These are phyloP conservation scores for Allium fistulosum DNA, from an alignment of 106 monocot genomes.

Conservation along the genomic window DNA sequence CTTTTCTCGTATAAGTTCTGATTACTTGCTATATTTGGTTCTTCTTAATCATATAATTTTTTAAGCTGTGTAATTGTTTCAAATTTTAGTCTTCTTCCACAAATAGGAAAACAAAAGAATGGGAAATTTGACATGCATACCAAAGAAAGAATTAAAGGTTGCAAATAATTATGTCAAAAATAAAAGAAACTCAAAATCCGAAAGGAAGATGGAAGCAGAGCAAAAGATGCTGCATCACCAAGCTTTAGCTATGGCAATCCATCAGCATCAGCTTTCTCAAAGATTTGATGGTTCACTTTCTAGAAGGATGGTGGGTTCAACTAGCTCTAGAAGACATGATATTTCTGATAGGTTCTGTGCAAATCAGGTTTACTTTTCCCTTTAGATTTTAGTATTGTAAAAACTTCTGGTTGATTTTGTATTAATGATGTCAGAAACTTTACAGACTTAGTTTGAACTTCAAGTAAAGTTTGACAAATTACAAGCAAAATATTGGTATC, in stretches of 20 bases:
- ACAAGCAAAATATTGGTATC: no score
- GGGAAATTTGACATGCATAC: slow-evolving; percentile 54
- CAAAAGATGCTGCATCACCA: slow-evolving; percentile 69
- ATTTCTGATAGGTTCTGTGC: slow-evolving; percentile 47
- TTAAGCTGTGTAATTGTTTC: no score
- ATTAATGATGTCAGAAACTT: not conserved
- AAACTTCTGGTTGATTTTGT: not conserved
- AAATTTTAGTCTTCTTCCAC: no score
- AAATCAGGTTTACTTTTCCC: slow-evolving; percentile 24
- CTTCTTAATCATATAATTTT: no score
- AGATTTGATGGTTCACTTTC: slow-evolving; percentile 82
- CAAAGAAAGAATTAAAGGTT: slow-evolving; percentile 22
- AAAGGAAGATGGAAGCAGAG: slow-evolving; percentile 41
- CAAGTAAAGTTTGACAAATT: no score
- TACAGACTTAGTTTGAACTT: no score
- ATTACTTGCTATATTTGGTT: no score
- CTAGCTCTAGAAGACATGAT: slow-evolving; percentile 47
- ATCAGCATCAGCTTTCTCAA: slow-evolving; percentile 63
- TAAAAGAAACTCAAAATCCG: slow-evolving; percentile 13
- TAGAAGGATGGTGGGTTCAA: slow-evolving; percentile 45
- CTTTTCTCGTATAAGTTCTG: no score
- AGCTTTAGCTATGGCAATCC: slow-evolving; percentile 67
- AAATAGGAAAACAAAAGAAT: slow-evolving; percentile 6
- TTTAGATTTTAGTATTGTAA: not conserved
- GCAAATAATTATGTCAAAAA: not conserved